Evolutionary conservation across 129 eudicot species (phyloP).

Genomic region (Mikania micrantha): DNA sequence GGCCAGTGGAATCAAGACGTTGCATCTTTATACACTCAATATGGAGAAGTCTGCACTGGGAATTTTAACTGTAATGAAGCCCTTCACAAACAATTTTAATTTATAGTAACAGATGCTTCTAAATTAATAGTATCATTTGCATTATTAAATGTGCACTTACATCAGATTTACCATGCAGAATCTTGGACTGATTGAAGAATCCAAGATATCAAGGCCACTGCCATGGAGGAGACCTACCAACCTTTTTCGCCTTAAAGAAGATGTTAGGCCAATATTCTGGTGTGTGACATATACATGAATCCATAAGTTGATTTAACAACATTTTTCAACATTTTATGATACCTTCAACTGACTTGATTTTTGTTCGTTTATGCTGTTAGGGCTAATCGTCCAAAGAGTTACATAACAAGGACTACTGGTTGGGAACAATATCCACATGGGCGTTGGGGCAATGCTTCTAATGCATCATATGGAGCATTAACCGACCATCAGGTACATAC

Average conservation of each 20-base stretch:
- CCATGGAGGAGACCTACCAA: slow-evolving; percentile 97
- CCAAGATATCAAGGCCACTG: slow-evolving; percentile 77
- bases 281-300: slow-evolving; percentile 20
- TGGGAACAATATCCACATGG: slow-evolving; percentile 97
- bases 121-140: neutral
- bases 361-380: slow-evolving; percentile 25
- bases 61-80: slow-evolving; percentile 56
- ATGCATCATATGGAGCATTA: slow-evolving; percentile 88
- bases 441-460: slow-evolving; percentile 91
- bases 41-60: slow-evolving; percentile 98
- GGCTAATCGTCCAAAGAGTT: slow-evolving; percentile 99
- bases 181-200: slow-evolving; percentile 91
- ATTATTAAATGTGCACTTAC: slow-evolving; percentile 9
- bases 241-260: slow-evolving; percentile 79
- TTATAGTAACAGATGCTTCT: slow-evolving; percentile 8
- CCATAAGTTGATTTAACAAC: neutral
- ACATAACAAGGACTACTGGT: slow-evolving; percentile 72
- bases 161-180: slow-evolving; percentile 43
- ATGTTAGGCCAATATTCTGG: slow-evolving; percentile 96
- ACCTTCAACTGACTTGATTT: neutral
- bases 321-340: neutral
- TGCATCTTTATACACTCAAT: slow-evolving; percentile 93
- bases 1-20: slow-evolving; percentile 81
- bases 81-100: neutral
- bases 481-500: slow-evolving; percentile 77